Evolutionary conservation across 768 basidiomycete species (phyloP).

Genomic region (Tulasnella sp.): DNA sequence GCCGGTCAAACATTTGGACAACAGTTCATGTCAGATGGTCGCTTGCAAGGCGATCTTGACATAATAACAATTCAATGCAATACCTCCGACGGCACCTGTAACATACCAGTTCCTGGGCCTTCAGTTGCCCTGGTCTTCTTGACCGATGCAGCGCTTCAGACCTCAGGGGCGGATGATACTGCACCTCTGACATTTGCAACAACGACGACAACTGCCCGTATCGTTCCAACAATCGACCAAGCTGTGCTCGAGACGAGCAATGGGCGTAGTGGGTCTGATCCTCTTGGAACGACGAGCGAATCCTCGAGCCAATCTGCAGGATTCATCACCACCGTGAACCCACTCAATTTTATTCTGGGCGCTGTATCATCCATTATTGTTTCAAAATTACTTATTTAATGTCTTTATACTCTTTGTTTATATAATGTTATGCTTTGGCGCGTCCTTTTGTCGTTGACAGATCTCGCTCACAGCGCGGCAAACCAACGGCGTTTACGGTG

Average conservation of each 20-base stretch:
- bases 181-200: background rate
- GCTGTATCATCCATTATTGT: background rate
- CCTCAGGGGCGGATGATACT: background rate
- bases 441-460: too few species aligned
- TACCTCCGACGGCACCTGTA: background rate
- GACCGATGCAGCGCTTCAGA: background rate
- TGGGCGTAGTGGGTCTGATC: slow-evolving; percentile 2
- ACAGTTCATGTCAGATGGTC: slow-evolving; percentile 25
- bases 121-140: slow-evolving; percentile 25
- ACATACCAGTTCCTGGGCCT: slow-evolving; percentile 21
- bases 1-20: slow-evolving; percentile 27
- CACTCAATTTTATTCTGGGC: background rate
- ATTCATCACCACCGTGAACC: background rate
- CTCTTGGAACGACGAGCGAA: slow-evolving; percentile 12
- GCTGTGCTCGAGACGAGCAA: background rate
- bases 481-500: too few species aligned
- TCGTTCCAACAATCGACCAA: background rate
- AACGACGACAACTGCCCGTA: slow-evolving; percentile 1
- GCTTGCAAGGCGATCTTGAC: slow-evolving; percentile 7
- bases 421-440: too few species aligned
- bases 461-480: too few species aligned
- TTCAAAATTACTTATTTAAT: background rate
- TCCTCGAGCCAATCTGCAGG: background rate
- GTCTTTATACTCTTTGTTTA: too few species aligned
- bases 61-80: slow-evolving; percentile 24